Percentiles rank a stretch among this genome's conserved stretches.
Conservation (phyloP, 2,329 filamentous ascomycete genomes). For the Lachnellula hyalina region DNA sequence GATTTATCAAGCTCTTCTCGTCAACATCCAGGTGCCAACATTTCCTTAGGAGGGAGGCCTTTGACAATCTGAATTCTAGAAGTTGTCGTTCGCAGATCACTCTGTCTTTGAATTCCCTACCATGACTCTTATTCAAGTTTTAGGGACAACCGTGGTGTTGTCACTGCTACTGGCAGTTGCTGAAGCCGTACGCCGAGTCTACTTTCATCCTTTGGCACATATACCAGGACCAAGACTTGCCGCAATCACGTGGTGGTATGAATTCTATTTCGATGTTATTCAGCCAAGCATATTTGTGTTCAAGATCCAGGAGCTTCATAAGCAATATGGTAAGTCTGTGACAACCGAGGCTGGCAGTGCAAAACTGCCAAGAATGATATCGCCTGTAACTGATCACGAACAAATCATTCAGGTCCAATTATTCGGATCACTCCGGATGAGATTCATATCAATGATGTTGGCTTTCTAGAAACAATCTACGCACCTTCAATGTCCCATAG, state of each 20-base stretch:
- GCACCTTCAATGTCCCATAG: slow-evolving; percentile 9
- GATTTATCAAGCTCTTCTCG: no score
- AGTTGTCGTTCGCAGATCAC: no score
- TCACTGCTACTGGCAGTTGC: slow-evolving; percentile 13
- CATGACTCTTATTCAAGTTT: neutral
- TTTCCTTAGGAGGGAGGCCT: no score
- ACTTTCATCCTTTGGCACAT: slow-evolving; percentile 28
- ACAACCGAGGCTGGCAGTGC: neutral
- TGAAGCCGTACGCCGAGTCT: slow-evolving; percentile 24
- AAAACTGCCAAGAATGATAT: neutral
- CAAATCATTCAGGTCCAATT: slow-evolving; percentile 26
- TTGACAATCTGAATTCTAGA: no score
- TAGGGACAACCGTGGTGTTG: neutral
- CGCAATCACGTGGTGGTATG: slow-evolving; percentile 26
- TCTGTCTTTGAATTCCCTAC: neutral
- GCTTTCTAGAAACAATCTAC: slow-evolving; percentile 29
- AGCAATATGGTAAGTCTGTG: slow-evolving; percentile 16
- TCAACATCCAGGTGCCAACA: no score
- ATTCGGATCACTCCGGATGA: slow-evolving; percentile 28
- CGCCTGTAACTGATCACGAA: neutral
- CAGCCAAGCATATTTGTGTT: slow-evolving; percentile 16
- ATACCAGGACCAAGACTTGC: slow-evolving; percentile 32
- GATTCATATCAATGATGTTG: slow-evolving; percentile 30
- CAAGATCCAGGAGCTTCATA: slow-evolving; percentile 16
- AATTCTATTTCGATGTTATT: slow-evolving; percentile 26